Base-by-base conservation (phyloP, 176 grass and related monocot species). In the Phyllostachys edulis region DNA sequence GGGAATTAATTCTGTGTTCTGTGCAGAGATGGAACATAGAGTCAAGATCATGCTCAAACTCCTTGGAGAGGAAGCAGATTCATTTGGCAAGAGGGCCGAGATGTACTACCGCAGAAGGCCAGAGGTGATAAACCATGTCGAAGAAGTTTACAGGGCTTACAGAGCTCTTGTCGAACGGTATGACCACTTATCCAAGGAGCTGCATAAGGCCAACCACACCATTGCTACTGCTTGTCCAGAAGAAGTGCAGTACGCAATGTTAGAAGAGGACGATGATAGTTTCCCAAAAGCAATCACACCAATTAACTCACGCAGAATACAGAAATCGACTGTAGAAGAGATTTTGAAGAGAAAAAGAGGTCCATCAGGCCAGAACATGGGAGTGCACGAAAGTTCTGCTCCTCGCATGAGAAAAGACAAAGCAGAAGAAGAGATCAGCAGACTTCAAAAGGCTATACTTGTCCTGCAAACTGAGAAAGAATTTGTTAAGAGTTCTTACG, bases 381-480 rank as follows among this genome's bases (percentile, higher is more conserved):
- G 6, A 37, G 21, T 49, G 4, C 67, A 40, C 2, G 68, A 59
- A 20, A 66, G 13, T 27, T 73, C 77, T 21, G 67, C 45, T 77
- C 49, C 62, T 37, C 47, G 76, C 21, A 67, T 93, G 21, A 85
- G 21, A 61, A 85, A 88, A 55, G 82, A 85, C 6, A 86, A 77
- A 41, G 92, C 82, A 38, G 82, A 77, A 69, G 69, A 76, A 45
- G 90, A 92, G 88, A 94, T 97, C 65, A 63, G 79, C 36, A 90
- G 78, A 52, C 85, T 93, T 41, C 95, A 98, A 73, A 93, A 93
- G 75, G 82, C 84, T 44, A 95, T 95, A 52, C 86, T 97, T 57
- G 87, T 97, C 59, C 83, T 97, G 57, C 92, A 97, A 78, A 97
- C 92, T 0, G 85, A 93, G 85, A 95, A 91, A 72, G 90, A 94